A percentile compares a stretch with the other conserved stretches of the same genome.
These are phyloP conservation scores for Chaetomiaceae sp. DNA, from an alignment of 2,329 filamentous ascomycete genomes.

Conservation along the genomic window DNA sequence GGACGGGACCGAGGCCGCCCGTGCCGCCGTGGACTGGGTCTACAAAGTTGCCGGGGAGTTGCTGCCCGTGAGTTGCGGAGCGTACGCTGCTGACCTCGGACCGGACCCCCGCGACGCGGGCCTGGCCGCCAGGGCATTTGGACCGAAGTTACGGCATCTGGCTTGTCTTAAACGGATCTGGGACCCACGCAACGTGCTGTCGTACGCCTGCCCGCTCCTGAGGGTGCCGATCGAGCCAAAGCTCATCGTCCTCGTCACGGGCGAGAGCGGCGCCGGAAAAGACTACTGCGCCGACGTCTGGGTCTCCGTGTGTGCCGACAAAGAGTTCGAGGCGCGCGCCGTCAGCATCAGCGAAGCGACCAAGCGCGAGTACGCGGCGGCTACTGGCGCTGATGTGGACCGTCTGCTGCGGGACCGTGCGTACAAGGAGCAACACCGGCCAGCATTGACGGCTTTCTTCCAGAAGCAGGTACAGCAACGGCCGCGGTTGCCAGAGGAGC, in stretches of 20 bases:
- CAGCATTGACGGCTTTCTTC: constrained; percentile 49
- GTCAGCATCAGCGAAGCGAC: constrained; percentile 54
- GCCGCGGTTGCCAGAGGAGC: constrained; percentile 45
- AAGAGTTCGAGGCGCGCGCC: constrained; percentile 34
- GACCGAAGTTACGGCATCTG: constrained; percentile 47
- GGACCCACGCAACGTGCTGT: constrained; percentile 49
- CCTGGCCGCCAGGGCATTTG: constrained; percentile 53
- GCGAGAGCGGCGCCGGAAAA: constrained; percentile 53
- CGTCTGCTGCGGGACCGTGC: constrained; percentile 48
- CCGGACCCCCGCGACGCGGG: constrained; percentile 53
- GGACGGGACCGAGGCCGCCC: constrained; percentile 41
- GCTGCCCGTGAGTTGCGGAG: constrained; percentile 47
- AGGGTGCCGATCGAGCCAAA: constrained; percentile 34
- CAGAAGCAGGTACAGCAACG: constrained; percentile 38
- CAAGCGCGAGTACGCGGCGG: constrained; percentile 54
- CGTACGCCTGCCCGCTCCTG: constrained; percentile 52
- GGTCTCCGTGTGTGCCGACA: constrained; percentile 38
- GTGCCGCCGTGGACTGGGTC: constrained; percentile 48
- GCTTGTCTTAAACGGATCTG: constrained; percentile 44
- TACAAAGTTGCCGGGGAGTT: constrained; percentile 47
- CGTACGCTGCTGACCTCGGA: constrained; percentile 59
- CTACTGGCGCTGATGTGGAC: constrained; percentile 43
- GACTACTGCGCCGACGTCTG: constrained; percentile 55
- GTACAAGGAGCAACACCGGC: constrained; percentile 60
- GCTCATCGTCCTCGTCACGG: constrained; percentile 55